phyloP scores from a whole-genome alignment of 2,329 filamentous ascomycete genomes.

The Cadophora luteo-olivacea region DNA sequence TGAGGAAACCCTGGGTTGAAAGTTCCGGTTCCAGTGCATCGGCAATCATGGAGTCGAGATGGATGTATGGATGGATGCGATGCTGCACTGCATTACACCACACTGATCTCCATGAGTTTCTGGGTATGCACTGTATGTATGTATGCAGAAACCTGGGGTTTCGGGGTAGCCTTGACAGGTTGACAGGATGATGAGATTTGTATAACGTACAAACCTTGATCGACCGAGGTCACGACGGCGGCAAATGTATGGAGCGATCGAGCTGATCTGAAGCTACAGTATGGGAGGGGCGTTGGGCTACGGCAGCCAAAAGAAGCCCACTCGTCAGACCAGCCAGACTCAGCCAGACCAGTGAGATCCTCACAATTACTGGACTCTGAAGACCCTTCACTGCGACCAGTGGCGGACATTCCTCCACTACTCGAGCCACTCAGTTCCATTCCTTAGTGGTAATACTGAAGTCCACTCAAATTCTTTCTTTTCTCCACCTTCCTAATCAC shows the following conservation, averaged over 20 bases:
- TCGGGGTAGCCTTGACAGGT: not conserved
- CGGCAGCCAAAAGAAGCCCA: not conserved
- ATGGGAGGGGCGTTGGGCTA: not conserved
- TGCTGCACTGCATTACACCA: not conserved
- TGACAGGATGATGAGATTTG: not conserved
- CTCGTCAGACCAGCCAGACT: slow-evolving; percentile 9
- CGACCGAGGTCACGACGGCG: not conserved
- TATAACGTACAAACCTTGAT: not conserved
- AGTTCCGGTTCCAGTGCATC: not conserved
- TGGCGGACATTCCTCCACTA: not conserved
- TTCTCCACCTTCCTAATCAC: slow-evolving; percentile 5
- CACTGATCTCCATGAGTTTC: not conserved
- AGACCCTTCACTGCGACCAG: not conserved
- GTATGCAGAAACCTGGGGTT: not conserved
- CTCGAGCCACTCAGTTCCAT: too few species aligned
- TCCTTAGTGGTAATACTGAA: not conserved
- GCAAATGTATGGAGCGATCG: not conserved
- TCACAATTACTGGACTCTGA: not conserved
- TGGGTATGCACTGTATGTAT: not conserved
- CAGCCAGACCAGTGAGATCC: not conserved
- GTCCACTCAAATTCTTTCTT: not conserved
- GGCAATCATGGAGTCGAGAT: not conserved
- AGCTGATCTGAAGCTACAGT: not conserved
- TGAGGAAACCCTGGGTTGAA: not conserved
- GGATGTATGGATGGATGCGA: not conserved